Base-by-base conservation (phyloP, 306 rosid genomes). In the Begonia masoniana region DNA sequence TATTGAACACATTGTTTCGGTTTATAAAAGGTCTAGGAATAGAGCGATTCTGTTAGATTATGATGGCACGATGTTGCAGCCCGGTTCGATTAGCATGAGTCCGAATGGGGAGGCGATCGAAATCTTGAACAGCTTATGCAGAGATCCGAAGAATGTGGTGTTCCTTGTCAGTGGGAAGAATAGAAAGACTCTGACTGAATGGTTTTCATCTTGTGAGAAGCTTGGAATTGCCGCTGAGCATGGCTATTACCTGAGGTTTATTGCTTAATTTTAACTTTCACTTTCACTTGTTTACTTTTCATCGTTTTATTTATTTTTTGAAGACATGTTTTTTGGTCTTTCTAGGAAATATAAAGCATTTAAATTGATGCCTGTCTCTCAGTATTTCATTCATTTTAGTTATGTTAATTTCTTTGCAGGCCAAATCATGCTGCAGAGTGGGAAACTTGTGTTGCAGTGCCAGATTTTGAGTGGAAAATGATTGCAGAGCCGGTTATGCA, bases 141-240 rank as follows among this genome's bases (percentile, higher is more conserved):
- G 47, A 60, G 96, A 87, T 64, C 71, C 79, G 24, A 87, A 61
- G 55, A 87, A 87, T 49, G 71, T 72, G 54, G 96, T 87, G 59
- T 87, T 78, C 74, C 72, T 87, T 62, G 96, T 83, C 19, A 87
- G 96, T 71, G 94, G 89, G 63, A 87, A 71, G 77, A 89, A 81
- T 62, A 78, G 79, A 48, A 74, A 59, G 59, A 78, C 81, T 66
- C 69, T 83, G 46, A 63, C 72, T 0, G 78, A 83, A 60, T 83
- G 96, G 94, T 87, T 87, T 72, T 74, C 89, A 43, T 71, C 82
- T 13, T 83, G 96, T 52, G 78, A 69, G 60, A 73, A 71, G 66
- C 83, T 87, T 17, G 96, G 94, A 59, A 60, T 87, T 31, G 94
- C 94, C 55, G 96, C 96, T 43, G 96, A 87, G 74, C 86, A 78